Evolutionary conservation across 306 rosid genomes (phyloP), one percentile per base, ranked within the genome.

Genomic region (Luffa acutangula): DNA sequence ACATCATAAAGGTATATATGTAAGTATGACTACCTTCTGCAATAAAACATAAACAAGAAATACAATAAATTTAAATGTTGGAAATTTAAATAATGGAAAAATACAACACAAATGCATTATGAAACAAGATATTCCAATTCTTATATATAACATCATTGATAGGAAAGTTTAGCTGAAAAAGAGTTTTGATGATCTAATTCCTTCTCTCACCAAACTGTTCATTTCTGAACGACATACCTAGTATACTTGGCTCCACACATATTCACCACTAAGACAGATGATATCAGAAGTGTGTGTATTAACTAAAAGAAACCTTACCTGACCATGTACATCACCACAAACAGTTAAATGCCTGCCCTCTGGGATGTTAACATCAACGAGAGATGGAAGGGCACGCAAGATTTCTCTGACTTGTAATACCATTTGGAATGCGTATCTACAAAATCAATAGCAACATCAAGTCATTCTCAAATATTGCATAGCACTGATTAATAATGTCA

Each of bases 241-340:
- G 20, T 34, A 12, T 63, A 12, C 33, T 62, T 31, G 15, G 46
- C 42, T 75, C 49, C 34, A 54, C 48, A 75, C 48, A 51, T 75
- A 17, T 8, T 75, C 63, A 17, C 63, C 62, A 75, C 21, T 9
- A 75, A 15, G 31, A 48, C 60, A 48, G 14, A 33, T 45, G 78
- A 31, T 52, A 52, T 33, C 48, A 52, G 1, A 31, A 51, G 12
- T 33, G 17, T 5, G 2, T 31, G 33, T 36, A 52, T 52, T 15
- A 52, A 75, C 34, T 34, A 4, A 53, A 52, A 75, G 78, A 71
- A 69, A 77, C 52, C 77, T 79, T 73, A 96, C 99, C 98, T 96
- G 99, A 75, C 99, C 99, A 85, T 96, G 99, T 79, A 96, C 99
- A 77, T 96, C 99, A 14, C 99, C 99, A 72, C 99, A 96, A 80